Evolutionary conservation across 345 rosid species (phyloP), one percentile per base, ranked within the genome.

Genomic region (Reutealis trisperma): DNA sequence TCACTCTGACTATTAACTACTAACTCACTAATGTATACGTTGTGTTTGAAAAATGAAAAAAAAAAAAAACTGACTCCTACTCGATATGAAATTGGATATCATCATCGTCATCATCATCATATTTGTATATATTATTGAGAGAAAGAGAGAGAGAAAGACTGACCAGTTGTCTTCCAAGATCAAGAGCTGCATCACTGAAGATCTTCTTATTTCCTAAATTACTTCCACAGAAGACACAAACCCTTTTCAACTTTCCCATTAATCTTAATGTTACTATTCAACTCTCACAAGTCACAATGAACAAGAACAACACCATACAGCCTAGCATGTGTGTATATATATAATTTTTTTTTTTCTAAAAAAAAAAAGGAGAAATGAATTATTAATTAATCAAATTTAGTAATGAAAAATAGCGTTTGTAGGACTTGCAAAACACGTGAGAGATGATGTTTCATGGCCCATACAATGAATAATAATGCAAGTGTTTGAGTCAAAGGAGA

Each of bases 211-310:
- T 79, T 14, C 87, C 87, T 32, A 81, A 75, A 44, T 80, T 85
- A 54, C 87, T 85, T 80, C 87, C 87, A 85, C 87, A 85, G 55
- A 82, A 85, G 24, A 85, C 87, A 75, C 85, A 82, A n/a, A 85
- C 85, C 78, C 82, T 85, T 64, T 77, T 82, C 75, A 85, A 82
- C 42, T 78, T 85, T 14, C 84, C 80, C 87, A 85, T 84, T 54
- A 49, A 49, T 49, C 3, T 4, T 54, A 2, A 14, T 54, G 58
- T 18, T 54, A 16, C 5, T 34, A 34, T 34, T 34, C 5, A 2
- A 2, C 37, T 34, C 37, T 34, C 37, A 34, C 37, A 34, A 34
- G 37, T 34, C 37, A 34, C 37, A 34, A 34, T 34, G 37, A 34
- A 34, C 37, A 34, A 34, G 37, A 45, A 45, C 49, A 45, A 45